A percentile compares a stretch with the other conserved stretches of the same genome.
phyloP scores from a whole-genome alignment of 352 stramenopile species.

The Albugo candida region DNA sequence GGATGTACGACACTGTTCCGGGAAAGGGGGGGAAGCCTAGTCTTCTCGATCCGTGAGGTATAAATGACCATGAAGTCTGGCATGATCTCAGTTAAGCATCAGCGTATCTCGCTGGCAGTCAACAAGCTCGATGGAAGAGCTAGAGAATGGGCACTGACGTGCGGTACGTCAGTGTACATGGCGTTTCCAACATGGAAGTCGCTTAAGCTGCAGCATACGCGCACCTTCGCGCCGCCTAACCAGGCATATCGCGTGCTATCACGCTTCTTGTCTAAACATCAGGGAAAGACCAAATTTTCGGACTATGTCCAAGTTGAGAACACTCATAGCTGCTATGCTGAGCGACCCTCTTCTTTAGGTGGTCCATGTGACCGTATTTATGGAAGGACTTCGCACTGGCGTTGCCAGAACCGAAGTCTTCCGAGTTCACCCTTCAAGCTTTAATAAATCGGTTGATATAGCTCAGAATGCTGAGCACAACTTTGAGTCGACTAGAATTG shows the following conservation, averaged over 20 bases:
- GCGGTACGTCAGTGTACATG: too few relatives aligned
- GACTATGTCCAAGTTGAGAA: background rate
- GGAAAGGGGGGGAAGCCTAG: background rate
- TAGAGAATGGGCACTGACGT: background rate
- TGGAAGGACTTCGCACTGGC: background rate
- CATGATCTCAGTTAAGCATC: background rate
- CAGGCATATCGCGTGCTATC: background rate
- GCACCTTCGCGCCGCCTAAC: background rate
- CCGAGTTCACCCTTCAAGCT: background rate
- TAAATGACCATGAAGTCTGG: background rate
- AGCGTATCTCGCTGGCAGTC: background rate
- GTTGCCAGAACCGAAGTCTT: background rate
- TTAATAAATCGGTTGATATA: background rate
- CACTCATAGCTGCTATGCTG: background rate
- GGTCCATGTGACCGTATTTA: background rate
- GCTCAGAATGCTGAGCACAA: too few relatives aligned
- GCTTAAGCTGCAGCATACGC: background rate
- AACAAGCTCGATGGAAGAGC: background rate
- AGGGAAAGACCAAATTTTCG: background rate
- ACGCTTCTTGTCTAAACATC: background rate
- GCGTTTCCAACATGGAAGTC: too few relatives aligned
- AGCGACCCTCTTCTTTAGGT: background rate
- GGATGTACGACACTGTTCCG: background rate
- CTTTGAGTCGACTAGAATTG: too few relatives aligned
- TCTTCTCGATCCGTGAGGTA: background rate